Conservation (phyloP, 495 filamentous ascomycete species). For the Aspergillus steynii region DNA sequence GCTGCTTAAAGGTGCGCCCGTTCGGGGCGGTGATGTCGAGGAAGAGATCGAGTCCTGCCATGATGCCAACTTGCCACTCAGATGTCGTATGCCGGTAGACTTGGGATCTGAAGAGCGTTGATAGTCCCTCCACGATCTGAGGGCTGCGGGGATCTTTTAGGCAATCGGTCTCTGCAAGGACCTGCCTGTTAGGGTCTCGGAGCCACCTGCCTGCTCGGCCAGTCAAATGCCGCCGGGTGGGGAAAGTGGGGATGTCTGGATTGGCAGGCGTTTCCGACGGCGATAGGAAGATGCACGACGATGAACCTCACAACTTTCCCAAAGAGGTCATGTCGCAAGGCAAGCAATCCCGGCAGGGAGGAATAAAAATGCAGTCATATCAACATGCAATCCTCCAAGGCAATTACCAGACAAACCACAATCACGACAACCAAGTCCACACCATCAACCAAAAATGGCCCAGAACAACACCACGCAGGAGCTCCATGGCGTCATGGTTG, state of each 20-base stretch:
- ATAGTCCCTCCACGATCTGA: too few species aligned
- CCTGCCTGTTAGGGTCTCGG: not conserved
- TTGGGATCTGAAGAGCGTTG: too few species aligned
- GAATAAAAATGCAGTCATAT: not conserved
- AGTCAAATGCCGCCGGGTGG: not conserved
- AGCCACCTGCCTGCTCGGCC: not conserved
- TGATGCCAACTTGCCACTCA: not conserved
- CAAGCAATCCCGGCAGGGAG: not conserved
- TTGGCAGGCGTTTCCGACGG: conserved; percentile 10
- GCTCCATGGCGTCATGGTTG: conserved; percentile 37
- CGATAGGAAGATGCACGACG: not conserved
- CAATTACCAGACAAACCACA: not conserved
- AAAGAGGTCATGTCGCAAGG: not conserved
- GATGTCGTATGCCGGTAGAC: too few species aligned
- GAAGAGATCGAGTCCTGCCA: conserved; percentile 17
- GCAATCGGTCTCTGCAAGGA: not conserved
- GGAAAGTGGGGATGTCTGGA: not conserved
- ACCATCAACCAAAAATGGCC: conserved; percentile 19
- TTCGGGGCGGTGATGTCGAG: conserved; percentile 85
- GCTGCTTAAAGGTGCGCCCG: conserved; percentile 76
- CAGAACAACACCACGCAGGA: not conserved
- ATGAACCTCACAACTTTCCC: not conserved
- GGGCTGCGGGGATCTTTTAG: too few species aligned
- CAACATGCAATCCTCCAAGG: not conserved
- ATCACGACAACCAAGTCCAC: not conserved